Conservation (phyloP, 176 grass and related monocot genomes). For the Hsuehochloa calcarea region DNA sequence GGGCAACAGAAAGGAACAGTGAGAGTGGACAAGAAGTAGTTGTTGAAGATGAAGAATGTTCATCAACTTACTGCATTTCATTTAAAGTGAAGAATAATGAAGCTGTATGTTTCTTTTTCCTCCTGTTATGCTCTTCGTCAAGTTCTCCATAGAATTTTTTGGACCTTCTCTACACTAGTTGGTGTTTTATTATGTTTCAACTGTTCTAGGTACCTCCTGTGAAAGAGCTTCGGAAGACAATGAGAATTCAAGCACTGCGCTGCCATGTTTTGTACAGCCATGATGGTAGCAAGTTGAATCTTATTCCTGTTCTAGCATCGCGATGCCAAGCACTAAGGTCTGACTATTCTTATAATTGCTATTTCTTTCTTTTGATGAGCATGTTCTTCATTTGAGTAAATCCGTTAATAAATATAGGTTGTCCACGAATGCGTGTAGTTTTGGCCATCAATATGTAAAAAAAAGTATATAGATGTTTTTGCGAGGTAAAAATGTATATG, state of each 20-base stretch:
- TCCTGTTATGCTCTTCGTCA: neutral
- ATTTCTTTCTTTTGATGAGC: neutral
- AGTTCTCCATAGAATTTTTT: neutral
- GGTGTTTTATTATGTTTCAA: conserved; percentile 18
- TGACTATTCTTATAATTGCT: conserved; percentile 17
- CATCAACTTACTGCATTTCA: conserved; percentile 69
- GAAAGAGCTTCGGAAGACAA: conserved; percentile 71
- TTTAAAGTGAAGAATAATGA: conserved; percentile 67
- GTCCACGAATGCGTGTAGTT: neutral
- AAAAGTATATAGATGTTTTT: neutral
- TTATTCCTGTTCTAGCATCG: conserved; percentile 84
- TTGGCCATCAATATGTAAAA: neutral
- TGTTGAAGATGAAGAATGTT: conserved; percentile 59
- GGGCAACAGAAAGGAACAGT: conserved; percentile 60
- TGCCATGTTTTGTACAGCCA: conserved; percentile 89
- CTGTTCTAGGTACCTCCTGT: conserved; percentile 61
- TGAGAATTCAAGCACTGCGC: conserved; percentile 84
- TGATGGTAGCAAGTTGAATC: conserved; percentile 75
- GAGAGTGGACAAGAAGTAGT: conserved; percentile 53
- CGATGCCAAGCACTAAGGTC: conserved; percentile 84
- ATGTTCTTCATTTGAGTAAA: conserved; percentile 23
- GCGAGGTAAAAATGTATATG: neutral
- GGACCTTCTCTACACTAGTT: neutral
- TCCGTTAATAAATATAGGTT: neutral
- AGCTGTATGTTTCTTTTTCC: conserved; percentile 50